Conservation (phyloP, 192 early-diverging fungal species). For the Coemansia sp. region DNA sequence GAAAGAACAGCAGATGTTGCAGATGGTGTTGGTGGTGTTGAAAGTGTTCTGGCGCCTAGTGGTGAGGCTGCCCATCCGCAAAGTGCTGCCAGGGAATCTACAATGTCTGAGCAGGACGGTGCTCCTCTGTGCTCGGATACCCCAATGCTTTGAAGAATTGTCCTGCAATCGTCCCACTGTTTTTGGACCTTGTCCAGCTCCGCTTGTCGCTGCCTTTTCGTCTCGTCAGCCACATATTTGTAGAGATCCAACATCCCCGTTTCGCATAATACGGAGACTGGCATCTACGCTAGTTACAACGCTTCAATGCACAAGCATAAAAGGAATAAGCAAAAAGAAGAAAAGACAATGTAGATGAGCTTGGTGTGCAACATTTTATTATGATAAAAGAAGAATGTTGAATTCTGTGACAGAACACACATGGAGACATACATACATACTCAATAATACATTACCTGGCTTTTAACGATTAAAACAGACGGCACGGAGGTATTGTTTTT, state of each 20-base stretch:
- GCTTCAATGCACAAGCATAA: neutral
- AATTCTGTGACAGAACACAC: neutral
- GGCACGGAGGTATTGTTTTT: neutral
- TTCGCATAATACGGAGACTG: constrained; percentile 8
- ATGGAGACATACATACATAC: neutral
- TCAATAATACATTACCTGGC: neutral
- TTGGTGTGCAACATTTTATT: too few species aligned
- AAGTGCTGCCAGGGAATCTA: constrained; percentile 6
- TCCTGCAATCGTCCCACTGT: neutral
- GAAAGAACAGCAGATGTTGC: neutral
- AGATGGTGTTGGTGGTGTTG: neutral
- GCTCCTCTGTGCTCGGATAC: neutral
- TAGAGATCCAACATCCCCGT: constrained; percentile 4
- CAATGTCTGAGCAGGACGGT: constrained; percentile 4
- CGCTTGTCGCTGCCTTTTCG: neutral
- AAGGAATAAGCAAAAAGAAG: too few species aligned
- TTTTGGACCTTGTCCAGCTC: constrained; percentile 7
- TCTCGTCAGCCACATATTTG: neutral
- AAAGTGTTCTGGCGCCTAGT: neutral
- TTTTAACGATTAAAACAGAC: neutral
- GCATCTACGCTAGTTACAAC: neutral
- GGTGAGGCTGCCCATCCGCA: constrained; percentile 11
- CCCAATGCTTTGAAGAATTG: constrained; percentile 12
- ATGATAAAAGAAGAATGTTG: neutral
- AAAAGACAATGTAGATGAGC: too few species aligned